Percentiles rank a stretch among this genome's conserved stretches.
These are phyloP conservation scores for Carnegiea gigantea DNA, from an alignment of 179 eudicot species.

Conservation along the genomic window DNA sequence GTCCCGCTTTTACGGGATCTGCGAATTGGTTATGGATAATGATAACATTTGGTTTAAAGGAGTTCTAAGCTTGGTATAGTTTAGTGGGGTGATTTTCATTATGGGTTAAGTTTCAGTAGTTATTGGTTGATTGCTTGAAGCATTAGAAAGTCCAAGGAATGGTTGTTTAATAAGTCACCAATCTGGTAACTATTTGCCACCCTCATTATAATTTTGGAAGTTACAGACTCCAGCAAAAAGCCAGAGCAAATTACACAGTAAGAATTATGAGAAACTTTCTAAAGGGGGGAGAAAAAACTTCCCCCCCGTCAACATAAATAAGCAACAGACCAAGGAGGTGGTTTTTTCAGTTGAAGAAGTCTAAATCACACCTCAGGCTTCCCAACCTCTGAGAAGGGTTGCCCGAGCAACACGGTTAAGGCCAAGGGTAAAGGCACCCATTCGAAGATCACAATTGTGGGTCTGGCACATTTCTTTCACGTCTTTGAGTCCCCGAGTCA, in stretches of 20 bases:
- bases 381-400: constrained; percentile 86
- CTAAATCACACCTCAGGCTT: constrained; percentile 41
- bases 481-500: constrained; percentile 66
- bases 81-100: no score
- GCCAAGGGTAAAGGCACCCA: constrained; percentile 94
- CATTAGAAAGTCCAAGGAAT: no score
- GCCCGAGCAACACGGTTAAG: constrained; percentile 91
- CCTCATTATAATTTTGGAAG: background rate
- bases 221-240: constrained; percentile 5
- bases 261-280: background rate
- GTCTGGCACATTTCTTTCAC: constrained; percentile 80
- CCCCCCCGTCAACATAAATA: background rate
- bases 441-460: constrained; percentile 80
- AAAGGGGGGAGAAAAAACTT: background rate
- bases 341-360: background rate
- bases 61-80: no score
- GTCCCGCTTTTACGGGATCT: no score
- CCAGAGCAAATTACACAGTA: constrained; percentile 7
- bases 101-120: no score
- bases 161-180: background rate
- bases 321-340: background rate
- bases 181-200: background rate
- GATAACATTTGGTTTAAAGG: no score
- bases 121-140: no score
- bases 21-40: no score